Evolutionary conservation across 2,329 filamentous ascomycete genomes (phyloP), one percentile per base, ranked within the genome.

Genomic region (Stagonosporopsis vannaccii): DNA sequence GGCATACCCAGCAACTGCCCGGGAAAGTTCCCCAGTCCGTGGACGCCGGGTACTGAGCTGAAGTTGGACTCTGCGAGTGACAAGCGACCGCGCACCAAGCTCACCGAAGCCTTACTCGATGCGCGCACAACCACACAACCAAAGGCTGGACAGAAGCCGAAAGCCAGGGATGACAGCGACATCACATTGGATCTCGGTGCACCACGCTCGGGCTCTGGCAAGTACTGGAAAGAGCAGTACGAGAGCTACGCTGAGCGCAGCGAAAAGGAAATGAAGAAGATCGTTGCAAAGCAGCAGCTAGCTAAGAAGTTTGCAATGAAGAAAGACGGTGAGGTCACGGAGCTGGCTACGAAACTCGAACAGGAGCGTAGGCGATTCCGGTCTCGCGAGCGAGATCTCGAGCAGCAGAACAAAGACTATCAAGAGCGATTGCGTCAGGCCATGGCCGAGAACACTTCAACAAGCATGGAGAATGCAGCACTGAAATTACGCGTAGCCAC

Each of bases 221-320:
- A 84, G 66, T 92, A 90, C 75, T 94, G 90, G 90, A 93, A 93
- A 75, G 83, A 85, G 22, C 85, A 92, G 69, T 93, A 90, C 66
- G 84, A 91, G 63, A 84, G 82, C 51, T 94, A 93, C 68, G 87
- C 90, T 44, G 81, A 85, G 40, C 88, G 90, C 60, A 90, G 90
- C 60, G 86, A 86, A 72, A 83, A 81, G 39, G 89, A 93, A 74
- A 88, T 92, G 81, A 87, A 87, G 78, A 91, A 89, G 77, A 81
- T 94, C 69, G 84, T 93, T 70, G 86, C 86, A 70, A 93, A 92
- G 80, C 91, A 92, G 79, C 86, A 90, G 70, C 81, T 91, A 59
- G 89, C 90, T 54, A 93, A 91, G 76, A 88, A 87, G 51, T 93
- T 89, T 69, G 90, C 90, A 39, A 87, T 88, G 71, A 85, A 89